Evolutionary conservation across 176 grass and related monocot species (phyloP), one percentile per base, ranked within the genome.

Genomic region (Oryza australiensis): DNA sequence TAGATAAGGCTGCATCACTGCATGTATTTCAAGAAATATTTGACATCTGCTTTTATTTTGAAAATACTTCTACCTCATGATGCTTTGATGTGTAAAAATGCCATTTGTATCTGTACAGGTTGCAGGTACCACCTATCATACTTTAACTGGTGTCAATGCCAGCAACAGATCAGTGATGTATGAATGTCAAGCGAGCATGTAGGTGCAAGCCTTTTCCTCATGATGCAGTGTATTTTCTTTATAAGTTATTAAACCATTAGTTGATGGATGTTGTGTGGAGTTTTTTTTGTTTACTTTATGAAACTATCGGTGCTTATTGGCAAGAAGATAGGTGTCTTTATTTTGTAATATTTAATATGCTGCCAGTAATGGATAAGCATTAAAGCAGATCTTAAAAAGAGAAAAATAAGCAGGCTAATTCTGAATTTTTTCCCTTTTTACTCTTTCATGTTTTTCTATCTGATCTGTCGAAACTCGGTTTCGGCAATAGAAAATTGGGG

Each of bases 141-240:
- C 28, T 51, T 88, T 9, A 33, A 62, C 68, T 68, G 71, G 30
- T 88, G 10, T n/a, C 51, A 18, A 76, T 64, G 29, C 18, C 53
- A 64, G 28, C 26, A 24, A 35, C 49, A 64, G 65, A 75, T 69
- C 23, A 24, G 5, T 37, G 15, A 23, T 24, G 51, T 80, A 7
- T 63, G 16, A 55, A 60, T 2, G 2, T 68, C 13, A 74, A 84
- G 49, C 68, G 48, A 68, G 63, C 84, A 80, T 75, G 70, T 80
- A 55, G 23, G 26, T 65, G 6, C 13, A 45, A 6, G 30, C 5
- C 24, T 40, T 77, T 30, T 24, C 40, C 41, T 77, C 65, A 70
- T 66, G 33, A 57, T 83, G 43, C 53, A 57, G 6, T 48, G 20
- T 53, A 72, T 18, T 24, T 72, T 73, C 14, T 75, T 64, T 71